Base-by-base conservation (phyloP, 805 yeast genomes). In the Vanderwaltozyma verrucispora region DNA sequence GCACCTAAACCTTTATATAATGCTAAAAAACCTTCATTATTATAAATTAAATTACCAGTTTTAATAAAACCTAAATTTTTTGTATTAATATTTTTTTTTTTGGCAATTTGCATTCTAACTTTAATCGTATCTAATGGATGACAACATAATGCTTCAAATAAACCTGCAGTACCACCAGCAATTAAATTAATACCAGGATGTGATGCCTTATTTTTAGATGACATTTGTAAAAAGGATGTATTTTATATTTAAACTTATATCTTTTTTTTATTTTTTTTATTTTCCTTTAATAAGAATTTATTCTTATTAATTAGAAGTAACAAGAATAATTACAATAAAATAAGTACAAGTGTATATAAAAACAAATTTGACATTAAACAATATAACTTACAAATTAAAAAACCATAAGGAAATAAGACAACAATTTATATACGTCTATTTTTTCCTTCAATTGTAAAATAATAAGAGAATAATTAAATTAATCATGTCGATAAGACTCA, bases 81-180 rank as follows among this genome's bases (percentile, higher is more conserved):
- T n/a, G n/a, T n/a, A n/a, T n/a, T 21, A 21, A 21, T 21, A 21
- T 21, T 21, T 3, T 72, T 62, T 56, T 78, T 80, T 54, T 75
- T 75, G 58, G 81, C 80, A 51, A 89, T 72, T 63, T 89, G 97
- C 97, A 89, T 89, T 57, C 97, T 77, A 44, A 89, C 98, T 64
- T 89, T 89, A 59, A 89, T 84, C 29, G 98, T 89, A 60, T 89
- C 98, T 51, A 89, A 72, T n/a, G 97, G 97, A 62, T 89, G 98
- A 61, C 98, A 89, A 60, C 89, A 78, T 45, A 92, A 70, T n/a
- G 97, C 98, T 69, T 89, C 98, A 57, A 88, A 85, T 43, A 89
- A 69, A 41, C 98, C 98, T 12, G 98, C 98, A 7, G 89, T 77
- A 53, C 98, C 98, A 51, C 98, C 98, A 25, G 96, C 92, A 34